A percentile compares a stretch with the other conserved stretches of the same genome.
phyloP scores from a whole-genome alignment of 1,284 basidiomycete genomes.

The Phellopilus nigrolimitatus region DNA sequence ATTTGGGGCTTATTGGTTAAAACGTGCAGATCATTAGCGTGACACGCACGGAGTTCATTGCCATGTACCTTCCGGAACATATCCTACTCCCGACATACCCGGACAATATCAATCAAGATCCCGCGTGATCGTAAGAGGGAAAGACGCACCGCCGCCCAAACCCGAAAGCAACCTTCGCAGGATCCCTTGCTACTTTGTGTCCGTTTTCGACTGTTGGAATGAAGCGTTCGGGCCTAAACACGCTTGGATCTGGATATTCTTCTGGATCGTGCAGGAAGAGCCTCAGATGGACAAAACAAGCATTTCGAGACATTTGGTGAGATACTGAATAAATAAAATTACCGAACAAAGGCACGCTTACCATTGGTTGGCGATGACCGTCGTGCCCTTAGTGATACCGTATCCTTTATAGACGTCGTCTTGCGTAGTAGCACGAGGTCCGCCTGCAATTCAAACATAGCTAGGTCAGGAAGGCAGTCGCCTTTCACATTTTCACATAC shows the following conservation, averaged over 20 bases:
- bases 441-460: background rate
- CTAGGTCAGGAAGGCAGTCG: background rate
- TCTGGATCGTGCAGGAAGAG: background rate
- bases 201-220: background rate
- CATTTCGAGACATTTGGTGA: background rate
- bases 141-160: conserved; percentile 13
- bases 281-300: background rate
- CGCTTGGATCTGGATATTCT: conserved; percentile 5
- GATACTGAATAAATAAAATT: no score
- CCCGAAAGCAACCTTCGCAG: conserved; percentile 7
- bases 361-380: conserved; percentile 22
- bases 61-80: conserved; percentile 9
- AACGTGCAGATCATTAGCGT: background rate
- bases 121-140: background rate
- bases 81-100: background rate
- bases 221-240: conserved; percentile 17
- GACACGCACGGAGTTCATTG: conserved; percentile 6
- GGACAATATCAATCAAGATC: background rate
- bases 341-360: no score
- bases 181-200: background rate
- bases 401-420: conserved; percentile 22
- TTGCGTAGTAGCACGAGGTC: conserved; percentile 17
- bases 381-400: conserved; percentile 20
- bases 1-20: background rate
- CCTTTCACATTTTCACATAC: background rate